Conservation (phyloP, 805 yeast species). For the Ogataea nonfermentans region DNA sequence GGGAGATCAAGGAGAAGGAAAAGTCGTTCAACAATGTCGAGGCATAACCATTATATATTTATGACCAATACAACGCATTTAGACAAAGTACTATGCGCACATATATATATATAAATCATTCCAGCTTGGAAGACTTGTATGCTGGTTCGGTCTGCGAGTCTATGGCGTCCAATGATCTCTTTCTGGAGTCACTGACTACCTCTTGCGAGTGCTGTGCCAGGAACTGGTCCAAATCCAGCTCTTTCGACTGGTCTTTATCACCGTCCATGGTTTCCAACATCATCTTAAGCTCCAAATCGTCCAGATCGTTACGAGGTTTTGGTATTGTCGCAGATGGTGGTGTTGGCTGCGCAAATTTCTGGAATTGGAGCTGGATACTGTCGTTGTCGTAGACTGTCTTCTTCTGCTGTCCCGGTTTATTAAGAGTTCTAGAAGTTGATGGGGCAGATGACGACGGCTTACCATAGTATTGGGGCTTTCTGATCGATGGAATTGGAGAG, state of each 20-base stretch:
- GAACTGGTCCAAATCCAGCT: slow-evolving; percentile 21
- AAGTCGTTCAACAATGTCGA: slow-evolving; percentile 84
- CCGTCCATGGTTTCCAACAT: slow-evolving; percentile 25
- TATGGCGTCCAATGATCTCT: slow-evolving; percentile 3
- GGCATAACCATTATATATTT: slow-evolving; percentile 30
- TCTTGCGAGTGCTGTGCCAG: slow-evolving; percentile 23
- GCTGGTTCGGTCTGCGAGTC: slow-evolving; percentile 4
- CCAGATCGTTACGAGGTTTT: slow-evolving; percentile 4
- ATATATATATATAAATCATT: slow-evolving; percentile 3
- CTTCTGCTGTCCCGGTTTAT: slow-evolving; percentile 10
- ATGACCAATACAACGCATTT: slow-evolving; percentile 5
- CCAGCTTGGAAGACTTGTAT: slow-evolving; percentile 5
- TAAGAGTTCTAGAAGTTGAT: slow-evolving; percentile 1
- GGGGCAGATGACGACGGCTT: slow-evolving; percentile 18
- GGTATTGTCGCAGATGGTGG: slow-evolving; percentile 13
- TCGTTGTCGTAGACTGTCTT: slow-evolving; percentile 3
- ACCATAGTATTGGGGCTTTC: slow-evolving; percentile 32
- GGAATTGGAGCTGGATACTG: slow-evolving; percentile 16
- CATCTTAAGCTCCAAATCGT: slow-evolving; percentile 23
- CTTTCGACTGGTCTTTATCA: slow-evolving; percentile 14
- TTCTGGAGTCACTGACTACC: slow-evolving; percentile 5
- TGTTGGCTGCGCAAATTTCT: slow-evolving; percentile 21
- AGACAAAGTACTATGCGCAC: slow-evolving; percentile 2
- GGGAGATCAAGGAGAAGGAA: slow-evolving; percentile 87
- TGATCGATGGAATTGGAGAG: slow-evolving; percentile 18